Percentiles rank a stretch among this genome's conserved stretches.
Evolutionary conservation across 768 basidiomycete genomes (phyloP).

Genomic region (Pleurotus pulmonarius): DNA sequence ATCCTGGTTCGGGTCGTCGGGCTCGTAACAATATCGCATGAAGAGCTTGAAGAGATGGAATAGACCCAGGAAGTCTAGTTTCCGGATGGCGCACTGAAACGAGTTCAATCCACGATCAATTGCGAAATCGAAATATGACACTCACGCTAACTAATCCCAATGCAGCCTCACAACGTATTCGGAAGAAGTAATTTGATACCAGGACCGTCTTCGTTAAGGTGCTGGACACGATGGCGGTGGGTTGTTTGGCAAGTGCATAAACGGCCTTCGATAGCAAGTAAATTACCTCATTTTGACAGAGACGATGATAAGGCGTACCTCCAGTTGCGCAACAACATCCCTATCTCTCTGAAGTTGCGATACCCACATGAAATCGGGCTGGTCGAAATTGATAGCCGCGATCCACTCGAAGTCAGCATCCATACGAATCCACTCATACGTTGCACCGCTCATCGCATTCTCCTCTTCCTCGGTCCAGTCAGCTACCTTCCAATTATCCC

Average conservation of each 20-base stretch:
- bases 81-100: conserved; percentile 75
- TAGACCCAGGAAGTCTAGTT: conserved; percentile 83
- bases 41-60: conserved; percentile 97
- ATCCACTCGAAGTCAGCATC: conserved; percentile 99
- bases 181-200: conserved; percentile 93
- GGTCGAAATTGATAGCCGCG: conserved; percentile 85
- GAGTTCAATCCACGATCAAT: conserved; percentile 9
- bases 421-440: conserved; percentile 99
- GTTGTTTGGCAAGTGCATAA: conserved; percentile 75
- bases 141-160: conserved; percentile 77
- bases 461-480: conserved; percentile 99
- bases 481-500: conserved; percentile 93
- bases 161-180: conserved; percentile 94
- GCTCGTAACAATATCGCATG: conserved; percentile 85
- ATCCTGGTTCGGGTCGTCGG: conserved; percentile 77
- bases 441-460: conserved; percentile 88
- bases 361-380: conserved; percentile 99
- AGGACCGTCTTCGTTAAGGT: conserved; percentile 91
- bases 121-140: conserved; percentile 12
- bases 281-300: background rate
- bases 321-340: conserved; percentile 95
- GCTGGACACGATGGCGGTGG: conserved; percentile 83
- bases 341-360: conserved; percentile 92
- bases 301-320: conserved; percentile 51
- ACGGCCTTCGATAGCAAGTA: conserved; percentile 62